Evolutionary conservation across 129 eudicot genomes (phyloP), one percentile per base, ranked within the genome.

Genomic region (Flaveria brownii): DNA sequence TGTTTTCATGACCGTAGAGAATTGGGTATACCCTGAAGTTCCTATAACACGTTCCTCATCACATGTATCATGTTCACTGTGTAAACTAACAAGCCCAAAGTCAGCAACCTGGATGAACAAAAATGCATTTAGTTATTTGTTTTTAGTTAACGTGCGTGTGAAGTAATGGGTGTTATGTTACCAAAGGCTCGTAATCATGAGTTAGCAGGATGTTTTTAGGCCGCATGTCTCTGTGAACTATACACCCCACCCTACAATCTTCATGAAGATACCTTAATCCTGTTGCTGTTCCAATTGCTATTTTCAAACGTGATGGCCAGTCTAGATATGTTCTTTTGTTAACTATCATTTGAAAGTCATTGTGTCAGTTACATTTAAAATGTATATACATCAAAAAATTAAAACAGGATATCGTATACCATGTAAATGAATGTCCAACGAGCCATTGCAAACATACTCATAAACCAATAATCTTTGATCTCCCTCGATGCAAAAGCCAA

Each of bases 241-340:
- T 87, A 75, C 93, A 81, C 23, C 98, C 98, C 36, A 93, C 96
- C 79, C 98, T 87, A 73, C 98, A 93, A 80, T 93, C 98, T 85
- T 93, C 98, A 79, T 93, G 98, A 69, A 93, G 97, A 79, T 93
- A 93, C 14, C 97, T 85, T 75, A 93, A 87, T 30, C 98, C 98
- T 81, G 97, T 90, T 71, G 98, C 98, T 72, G 98, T 85, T 66
- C 98, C 97, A 65, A 84, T 79, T 45, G 98, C 97, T 82, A 93
- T 88, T 85, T 85, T 90, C 28, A 90, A 60, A 71, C 98, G 97
- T 55, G 86, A 80, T 55, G 80, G 70, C 88, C 95, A 89, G 72
- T 88, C 93, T 55, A 90, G 72, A 39, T 73, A 70, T 20, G 84
- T 73, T 54, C 73, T 77, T 47, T 78, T 77, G 68, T 73, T 81